Evolutionary conservation across 495 filamentous ascomycete genomes (phyloP).

Genomic region (Polyplosphaeria fusca): DNA sequence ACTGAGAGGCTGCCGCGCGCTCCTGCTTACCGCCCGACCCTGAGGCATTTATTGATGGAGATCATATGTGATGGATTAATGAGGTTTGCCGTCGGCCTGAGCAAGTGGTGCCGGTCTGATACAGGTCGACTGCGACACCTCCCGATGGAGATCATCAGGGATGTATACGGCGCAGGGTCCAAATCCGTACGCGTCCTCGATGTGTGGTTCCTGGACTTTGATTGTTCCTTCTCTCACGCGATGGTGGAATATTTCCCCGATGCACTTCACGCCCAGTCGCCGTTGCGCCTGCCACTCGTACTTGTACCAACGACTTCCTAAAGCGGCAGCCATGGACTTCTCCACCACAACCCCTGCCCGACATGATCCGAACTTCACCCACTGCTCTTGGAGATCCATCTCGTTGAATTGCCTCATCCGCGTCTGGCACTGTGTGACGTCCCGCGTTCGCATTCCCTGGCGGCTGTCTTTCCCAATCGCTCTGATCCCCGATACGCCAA

Average conservation of each 20-base stretch:
- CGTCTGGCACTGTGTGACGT: not conserved
- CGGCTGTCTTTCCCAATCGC: not conserved
- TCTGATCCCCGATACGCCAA: not conserved
- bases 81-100: not conserved
- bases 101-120: not conserved
- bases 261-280: not conserved
- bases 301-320: not conserved
- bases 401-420: too few species aligned
- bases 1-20: too few species aligned
- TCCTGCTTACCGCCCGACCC: not conserved
- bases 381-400: too few species aligned
- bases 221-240: not conserved
- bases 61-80: constrained; percentile 13
- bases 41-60: constrained; percentile 3
- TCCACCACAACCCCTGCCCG: not conserved
- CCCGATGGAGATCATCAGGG: too few species aligned
- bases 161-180: not conserved
- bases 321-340: not conserved
- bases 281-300: not conserved
- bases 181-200: not conserved
- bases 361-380: too few species aligned
- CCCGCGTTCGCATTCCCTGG: not conserved
- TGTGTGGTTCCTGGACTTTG: not conserved
- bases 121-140: too few species aligned
- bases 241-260: not conserved